phyloP scores from a whole-genome alignment of 306 rosid genomes.

The Glycine tomentella region DNA sequence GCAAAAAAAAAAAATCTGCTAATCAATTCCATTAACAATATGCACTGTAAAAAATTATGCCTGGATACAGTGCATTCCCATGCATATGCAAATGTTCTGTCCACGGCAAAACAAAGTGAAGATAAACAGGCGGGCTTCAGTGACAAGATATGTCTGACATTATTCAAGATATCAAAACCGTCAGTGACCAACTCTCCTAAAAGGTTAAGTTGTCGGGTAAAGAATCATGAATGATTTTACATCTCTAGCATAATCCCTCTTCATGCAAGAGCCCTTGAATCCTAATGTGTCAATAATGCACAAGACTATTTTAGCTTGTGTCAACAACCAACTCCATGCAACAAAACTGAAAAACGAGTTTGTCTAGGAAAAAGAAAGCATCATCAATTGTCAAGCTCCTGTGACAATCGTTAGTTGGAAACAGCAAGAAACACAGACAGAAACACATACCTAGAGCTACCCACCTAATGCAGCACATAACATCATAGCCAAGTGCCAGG shows the following conservation, averaged over 20 bases:
- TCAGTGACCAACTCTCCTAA: conserved; percentile 21
- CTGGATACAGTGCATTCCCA: conserved; percentile 4
- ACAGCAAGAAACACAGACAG: too few relatives aligned
- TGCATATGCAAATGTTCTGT: conserved; percentile 7
- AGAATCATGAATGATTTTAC: conserved; percentile 5
- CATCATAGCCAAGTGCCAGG: too few relatives aligned
- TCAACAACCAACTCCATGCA: too few relatives aligned
- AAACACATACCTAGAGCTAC: too few relatives aligned
- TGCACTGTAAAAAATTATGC: background rate
- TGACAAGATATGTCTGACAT: conserved; percentile 15
- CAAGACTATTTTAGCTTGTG: too few relatives aligned
- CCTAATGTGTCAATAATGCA: background rate
- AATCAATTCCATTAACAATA: too few relatives aligned
- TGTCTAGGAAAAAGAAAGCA: too few relatives aligned
- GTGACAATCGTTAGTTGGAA: too few relatives aligned
- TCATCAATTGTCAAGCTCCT: too few relatives aligned
- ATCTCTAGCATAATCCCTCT: background rate
- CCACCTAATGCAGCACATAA: too few relatives aligned
- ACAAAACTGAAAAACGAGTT: too few relatives aligned
- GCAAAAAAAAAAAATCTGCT: too few relatives aligned
- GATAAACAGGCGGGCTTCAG: conserved; percentile 8
- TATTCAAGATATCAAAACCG: conserved; percentile 21
- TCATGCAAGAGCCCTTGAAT: background rate
- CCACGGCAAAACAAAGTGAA: conserved; percentile 13
- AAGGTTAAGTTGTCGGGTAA: background rate